Evolutionary conservation across 2,329 filamentous ascomycete species (phyloP).

Genomic region (Westerdykella ornata): DNA sequence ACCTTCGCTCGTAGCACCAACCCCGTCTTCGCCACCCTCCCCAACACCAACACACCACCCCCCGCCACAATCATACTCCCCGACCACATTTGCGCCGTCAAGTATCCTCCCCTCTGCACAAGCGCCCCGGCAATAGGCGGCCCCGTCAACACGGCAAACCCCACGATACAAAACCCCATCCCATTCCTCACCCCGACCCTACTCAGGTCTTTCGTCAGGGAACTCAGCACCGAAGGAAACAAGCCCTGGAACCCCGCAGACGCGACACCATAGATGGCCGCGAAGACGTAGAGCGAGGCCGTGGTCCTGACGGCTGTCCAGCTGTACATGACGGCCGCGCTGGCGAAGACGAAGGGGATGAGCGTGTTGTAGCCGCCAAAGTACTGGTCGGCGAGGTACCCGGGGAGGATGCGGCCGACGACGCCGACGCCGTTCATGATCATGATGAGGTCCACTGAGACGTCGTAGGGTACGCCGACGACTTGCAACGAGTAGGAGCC

Average conservation of each 20-base stretch:
- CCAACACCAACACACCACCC: constrained; percentile 22
- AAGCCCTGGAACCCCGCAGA: constrained; percentile 42
- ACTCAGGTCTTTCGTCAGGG: constrained; percentile 43
- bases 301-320: constrained; percentile 49
- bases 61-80: constrained; percentile 27
- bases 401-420: constrained; percentile 48
- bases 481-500: constrained; percentile 37
- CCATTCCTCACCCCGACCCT: constrained; percentile 45
- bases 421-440: constrained; percentile 54
- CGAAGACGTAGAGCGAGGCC: constrained; percentile 40
- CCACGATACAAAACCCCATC: constrained; percentile 44
- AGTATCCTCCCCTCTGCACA: constrained; percentile 38
- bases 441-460: constrained; percentile 51
- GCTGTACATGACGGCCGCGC: constrained; percentile 47
- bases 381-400: constrained; percentile 48
- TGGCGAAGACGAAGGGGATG: constrained; percentile 45
- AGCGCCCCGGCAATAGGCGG: constrained; percentile 45
- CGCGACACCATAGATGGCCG: constrained; percentile 42
- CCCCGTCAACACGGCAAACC: constrained; percentile 41
- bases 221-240: constrained; percentile 40
- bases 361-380: constrained; percentile 53
- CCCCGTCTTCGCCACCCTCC: constrained; percentile 27
- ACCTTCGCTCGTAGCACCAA: constrained; percentile 8
- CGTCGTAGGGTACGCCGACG: constrained; percentile 44
- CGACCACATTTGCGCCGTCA: constrained; percentile 41